phyloP scores from a whole-genome alignment of 495 filamentous ascomycete species.

The Penicillium subrubescens region DNA sequence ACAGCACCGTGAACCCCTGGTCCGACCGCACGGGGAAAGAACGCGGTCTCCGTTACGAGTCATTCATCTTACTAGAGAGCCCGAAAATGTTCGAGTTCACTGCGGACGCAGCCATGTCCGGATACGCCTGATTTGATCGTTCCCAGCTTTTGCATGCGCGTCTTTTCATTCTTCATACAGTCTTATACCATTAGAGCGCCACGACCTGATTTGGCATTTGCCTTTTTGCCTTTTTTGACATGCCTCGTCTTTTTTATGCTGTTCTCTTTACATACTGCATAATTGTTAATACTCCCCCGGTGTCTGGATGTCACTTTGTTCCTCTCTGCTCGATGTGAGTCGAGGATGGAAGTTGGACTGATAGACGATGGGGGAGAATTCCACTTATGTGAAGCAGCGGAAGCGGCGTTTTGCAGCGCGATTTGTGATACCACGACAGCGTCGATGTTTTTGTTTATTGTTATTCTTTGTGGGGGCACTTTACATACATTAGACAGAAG shows the following conservation, averaged over 20 bases:
- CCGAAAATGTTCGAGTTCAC: constrained; percentile 36
- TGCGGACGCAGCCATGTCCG: constrained; percentile 8
- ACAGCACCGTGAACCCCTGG: constrained; percentile 32
- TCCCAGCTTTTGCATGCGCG: background rate
- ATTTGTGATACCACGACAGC: constrained; percentile 10
- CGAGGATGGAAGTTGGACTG: background rate
- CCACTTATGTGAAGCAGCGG: background rate
- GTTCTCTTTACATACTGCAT: background rate
- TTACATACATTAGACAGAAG: background rate
- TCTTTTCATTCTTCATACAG: background rate
- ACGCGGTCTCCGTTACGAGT: constrained; percentile 44
- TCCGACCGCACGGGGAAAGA: constrained; percentile 20
- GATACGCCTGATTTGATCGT: constrained; percentile 10
- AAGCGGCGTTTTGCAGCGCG: constrained; percentile 3
- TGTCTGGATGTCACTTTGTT: background rate
- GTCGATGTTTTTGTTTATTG: constrained; percentile 6
- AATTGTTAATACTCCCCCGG: background rate
- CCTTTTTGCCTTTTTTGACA: background rate
- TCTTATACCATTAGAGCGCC: constrained; percentile 1
- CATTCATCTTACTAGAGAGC: constrained; percentile 41
- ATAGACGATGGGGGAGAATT: background rate
- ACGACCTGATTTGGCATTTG: background rate
- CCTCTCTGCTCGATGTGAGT: background rate
- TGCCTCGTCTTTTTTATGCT: background rate
- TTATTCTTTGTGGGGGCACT: background rate